Evolutionary conservation across 2,329 filamentous ascomycete species (phyloP).

Genomic region (Aspergillus sp.): DNA sequence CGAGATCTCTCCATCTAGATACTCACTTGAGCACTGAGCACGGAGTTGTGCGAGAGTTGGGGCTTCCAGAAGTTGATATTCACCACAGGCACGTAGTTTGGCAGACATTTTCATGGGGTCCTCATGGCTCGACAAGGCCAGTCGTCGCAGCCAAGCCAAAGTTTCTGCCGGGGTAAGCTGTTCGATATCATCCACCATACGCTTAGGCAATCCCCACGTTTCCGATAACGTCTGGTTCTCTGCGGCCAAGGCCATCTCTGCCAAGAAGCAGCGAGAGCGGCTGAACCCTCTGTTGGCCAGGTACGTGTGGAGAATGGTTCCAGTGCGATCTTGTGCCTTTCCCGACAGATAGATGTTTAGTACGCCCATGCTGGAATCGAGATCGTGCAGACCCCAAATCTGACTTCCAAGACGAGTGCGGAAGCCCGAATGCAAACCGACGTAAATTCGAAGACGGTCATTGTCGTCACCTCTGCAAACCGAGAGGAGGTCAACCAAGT

Average conservation of each 20-base stretch:
- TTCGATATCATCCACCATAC: conserved; percentile 38
- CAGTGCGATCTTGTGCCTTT: conserved; percentile 34
- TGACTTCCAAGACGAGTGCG: conserved; percentile 20
- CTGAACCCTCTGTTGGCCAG: conserved; percentile 34
- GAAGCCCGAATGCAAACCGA: conserved; percentile 27
- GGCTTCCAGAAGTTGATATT: conserved; percentile 28
- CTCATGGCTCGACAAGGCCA: conserved; percentile 10
- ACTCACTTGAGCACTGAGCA: conserved; percentile 39
- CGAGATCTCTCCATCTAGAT: conserved; percentile 43
- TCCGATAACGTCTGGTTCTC: conserved; percentile 20
- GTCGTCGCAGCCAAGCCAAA: conserved; percentile 21
- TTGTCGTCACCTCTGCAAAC: conserved; percentile 9
- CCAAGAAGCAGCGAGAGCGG: conserved; percentile 32
- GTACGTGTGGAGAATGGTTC: conserved; percentile 41
- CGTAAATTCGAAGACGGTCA: conserved; percentile 18
- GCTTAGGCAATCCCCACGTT: conserved; percentile 25
- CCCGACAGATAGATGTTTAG: conserved; percentile 37
- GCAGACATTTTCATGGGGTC: conserved; percentile 9
- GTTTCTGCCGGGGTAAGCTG: conserved; percentile 36
- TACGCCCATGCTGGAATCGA: conserved; percentile 6
- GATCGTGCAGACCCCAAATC: conserved; percentile 24
- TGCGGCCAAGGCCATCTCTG: conserved; percentile 33
- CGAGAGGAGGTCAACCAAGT: conserved; percentile 15
- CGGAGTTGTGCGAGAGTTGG: conserved; percentile 42
- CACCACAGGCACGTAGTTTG: conserved; percentile 22